phyloP scores from a whole-genome alignment of 208 protist genomes.

The Leishmania aethiopica region DNA sequence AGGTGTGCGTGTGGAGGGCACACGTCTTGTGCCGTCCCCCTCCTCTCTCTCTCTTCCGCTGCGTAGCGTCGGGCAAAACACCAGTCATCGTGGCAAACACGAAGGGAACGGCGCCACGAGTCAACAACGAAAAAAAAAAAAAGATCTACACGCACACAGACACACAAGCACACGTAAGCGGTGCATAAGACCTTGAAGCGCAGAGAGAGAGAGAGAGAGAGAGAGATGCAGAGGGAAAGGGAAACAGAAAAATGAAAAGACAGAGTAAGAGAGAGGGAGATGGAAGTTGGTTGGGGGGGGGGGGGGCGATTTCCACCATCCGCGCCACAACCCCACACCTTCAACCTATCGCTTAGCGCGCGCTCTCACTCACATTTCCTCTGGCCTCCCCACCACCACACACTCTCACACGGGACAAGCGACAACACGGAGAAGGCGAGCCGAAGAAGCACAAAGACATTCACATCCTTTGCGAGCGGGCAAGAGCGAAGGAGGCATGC shows the following conservation, averaged over 20 bases:
- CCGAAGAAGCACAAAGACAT: not conserved
- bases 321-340: not conserved
- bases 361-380: not conserved
- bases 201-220: not conserved
- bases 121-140: not conserved
- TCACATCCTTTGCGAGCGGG: not conserved
- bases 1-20: not conserved
- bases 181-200: not conserved
- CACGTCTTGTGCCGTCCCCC: not conserved
- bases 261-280: not conserved
- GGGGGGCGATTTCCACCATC: not conserved
- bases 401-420: not conserved
- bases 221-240: not conserved
- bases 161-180: not conserved
- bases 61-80: not conserved
- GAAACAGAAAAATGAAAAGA: not conserved
- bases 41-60: not conserved
- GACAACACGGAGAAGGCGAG: not conserved
- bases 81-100: not conserved
- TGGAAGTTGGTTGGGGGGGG: not conserved
- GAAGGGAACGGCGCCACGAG: not conserved
- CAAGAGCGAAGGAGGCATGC: conserved; percentile 1
- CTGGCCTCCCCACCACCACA: not conserved
- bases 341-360: not conserved
- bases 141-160: not conserved